Evolutionary conservation across 768 basidiomycete genomes (phyloP), one percentile per base, ranked within the genome.

Genomic region (Amanita molliuscula): DNA sequence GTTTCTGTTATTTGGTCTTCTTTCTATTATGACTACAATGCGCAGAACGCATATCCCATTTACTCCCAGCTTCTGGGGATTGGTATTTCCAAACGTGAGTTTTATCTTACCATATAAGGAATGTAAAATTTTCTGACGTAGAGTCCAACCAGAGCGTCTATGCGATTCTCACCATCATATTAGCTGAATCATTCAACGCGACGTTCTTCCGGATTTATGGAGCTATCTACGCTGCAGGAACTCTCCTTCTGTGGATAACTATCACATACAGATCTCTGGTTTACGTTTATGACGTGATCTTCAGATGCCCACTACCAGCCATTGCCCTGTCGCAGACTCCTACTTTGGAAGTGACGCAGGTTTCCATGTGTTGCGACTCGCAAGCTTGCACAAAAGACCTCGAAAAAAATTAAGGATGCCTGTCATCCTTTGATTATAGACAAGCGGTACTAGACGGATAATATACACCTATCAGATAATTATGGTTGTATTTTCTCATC

Each of bases 21-120:
- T 83, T 29, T 78, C 70, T 9, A 56, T 84, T 2, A 59, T 63
- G 33, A 60, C 76, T 26, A 66, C 71, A 1, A 53, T 76, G 1
- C 65, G 73, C 13, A 67, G 65, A 37, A 59, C 61, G 0, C 64
- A 57, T 1, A 63, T 83, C 18, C 65, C 72, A 4, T 87, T 85
- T 62, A 69, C 67, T 49, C 59, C 82, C n/a, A 65, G 76, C 1
- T 81, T 76, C 56, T 86, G 84, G 84, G 80, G 79, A 7, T 61
- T 82, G 35, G 77, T 85, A 53, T 86, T 86, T 59, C 84, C 84
- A 6, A 84, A 82, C 54, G 84, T 69, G 46, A 43, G 61, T 60
- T 16, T 40, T 23, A 18, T 23, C 21, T 13, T 26, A 11, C 15
- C 6, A 9, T 28, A 16, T 28, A 23, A 6, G n/a, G 41, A 18